Conservation (phyloP, 306 rosid species). For the Purshia tridentata region DNA sequence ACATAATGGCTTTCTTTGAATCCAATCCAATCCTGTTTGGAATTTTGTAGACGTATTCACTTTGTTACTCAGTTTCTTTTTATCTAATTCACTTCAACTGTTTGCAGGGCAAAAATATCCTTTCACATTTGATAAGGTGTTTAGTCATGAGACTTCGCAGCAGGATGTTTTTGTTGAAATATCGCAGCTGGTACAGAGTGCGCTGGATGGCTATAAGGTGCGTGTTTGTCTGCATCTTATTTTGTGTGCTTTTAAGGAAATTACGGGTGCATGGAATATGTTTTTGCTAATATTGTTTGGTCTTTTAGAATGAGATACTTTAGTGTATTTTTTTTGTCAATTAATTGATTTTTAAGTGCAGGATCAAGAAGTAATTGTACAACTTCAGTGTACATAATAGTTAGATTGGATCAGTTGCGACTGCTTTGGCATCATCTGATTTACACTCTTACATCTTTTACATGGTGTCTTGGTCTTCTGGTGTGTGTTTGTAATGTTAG, state of each 20-base stretch:
- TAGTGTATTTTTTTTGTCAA: no score
- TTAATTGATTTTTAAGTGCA: background rate
- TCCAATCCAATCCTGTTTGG: background rate
- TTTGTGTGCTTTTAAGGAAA: background rate
- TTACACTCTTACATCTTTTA: no score
- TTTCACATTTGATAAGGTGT: slow-evolving; percentile 95
- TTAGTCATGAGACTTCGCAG: slow-evolving; percentile 76
- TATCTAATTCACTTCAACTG: background rate
- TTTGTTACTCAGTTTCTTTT: background rate
- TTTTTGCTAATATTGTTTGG: background rate
- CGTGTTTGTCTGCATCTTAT: background rate
- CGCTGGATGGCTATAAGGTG: slow-evolving; percentile 98
- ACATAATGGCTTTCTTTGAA: background rate
- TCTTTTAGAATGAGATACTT: background rate
- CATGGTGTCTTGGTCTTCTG: no score
- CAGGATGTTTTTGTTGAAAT: slow-evolving; percentile 81
- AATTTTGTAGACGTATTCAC: background rate
- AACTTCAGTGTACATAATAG: no score
- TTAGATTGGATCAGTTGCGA: no score
- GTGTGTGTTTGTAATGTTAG: no score
- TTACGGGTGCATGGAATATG: background rate
- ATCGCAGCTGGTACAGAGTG: slow-evolving; percentile 95
- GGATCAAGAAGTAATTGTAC: no score
- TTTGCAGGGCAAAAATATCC: slow-evolving; percentile 72
- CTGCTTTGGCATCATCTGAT: no score